Conservation (phyloP, 768 basidiomycete species). For the Harrya chromipes region DNA sequence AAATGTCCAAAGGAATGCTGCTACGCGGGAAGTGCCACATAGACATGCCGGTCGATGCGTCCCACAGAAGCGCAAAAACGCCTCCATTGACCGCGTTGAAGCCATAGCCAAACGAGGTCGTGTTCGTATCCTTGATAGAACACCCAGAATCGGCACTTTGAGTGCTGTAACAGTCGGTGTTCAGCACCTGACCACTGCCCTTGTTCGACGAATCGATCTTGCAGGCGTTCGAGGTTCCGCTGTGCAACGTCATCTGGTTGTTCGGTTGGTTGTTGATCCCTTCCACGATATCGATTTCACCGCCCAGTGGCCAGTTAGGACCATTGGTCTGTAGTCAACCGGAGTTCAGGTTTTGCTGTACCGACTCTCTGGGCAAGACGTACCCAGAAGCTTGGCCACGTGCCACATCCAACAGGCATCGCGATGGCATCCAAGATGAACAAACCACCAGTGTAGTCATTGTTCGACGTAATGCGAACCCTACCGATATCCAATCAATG, state of each 20-base stretch:
- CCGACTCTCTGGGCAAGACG: slow-evolving; percentile 9
- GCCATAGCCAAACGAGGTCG: slow-evolving; percentile 38
- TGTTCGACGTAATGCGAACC: slow-evolving; percentile 63
- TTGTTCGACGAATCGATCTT: slow-evolving; percentile 16
- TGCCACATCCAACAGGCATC: slow-evolving; percentile 69
- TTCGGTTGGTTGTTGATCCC: slow-evolving; percentile 55
- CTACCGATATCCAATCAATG: slow-evolving; percentile 30
- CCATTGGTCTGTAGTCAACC: slow-evolving; percentile 37
- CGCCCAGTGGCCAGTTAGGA: slow-evolving; percentile 49
- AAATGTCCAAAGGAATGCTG: slow-evolving; percentile 50
- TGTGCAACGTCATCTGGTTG: slow-evolving; percentile 70
- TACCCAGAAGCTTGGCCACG: slow-evolving; percentile 58
- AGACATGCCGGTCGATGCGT: slow-evolving; percentile 42
- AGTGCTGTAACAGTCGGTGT: slow-evolving; percentile 39
- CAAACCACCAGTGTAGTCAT: slow-evolving; percentile 56
- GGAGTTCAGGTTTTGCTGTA: not conserved
- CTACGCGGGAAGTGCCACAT: slow-evolving; percentile 55
- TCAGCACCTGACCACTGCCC: slow-evolving; percentile 20
- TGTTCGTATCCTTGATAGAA: slow-evolving; percentile 39
- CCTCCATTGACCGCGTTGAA: slow-evolving; percentile 42
- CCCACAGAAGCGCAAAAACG: slow-evolving; percentile 58
- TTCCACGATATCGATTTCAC: slow-evolving; percentile 75
- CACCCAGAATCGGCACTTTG: slow-evolving; percentile 46
- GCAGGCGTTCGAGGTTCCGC: slow-evolving; percentile 38
- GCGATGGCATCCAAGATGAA: slow-evolving; percentile 68